Conservation (phyloP, 1,284 basidiomycete species). For the Pulveroboletus sp. region DNA sequence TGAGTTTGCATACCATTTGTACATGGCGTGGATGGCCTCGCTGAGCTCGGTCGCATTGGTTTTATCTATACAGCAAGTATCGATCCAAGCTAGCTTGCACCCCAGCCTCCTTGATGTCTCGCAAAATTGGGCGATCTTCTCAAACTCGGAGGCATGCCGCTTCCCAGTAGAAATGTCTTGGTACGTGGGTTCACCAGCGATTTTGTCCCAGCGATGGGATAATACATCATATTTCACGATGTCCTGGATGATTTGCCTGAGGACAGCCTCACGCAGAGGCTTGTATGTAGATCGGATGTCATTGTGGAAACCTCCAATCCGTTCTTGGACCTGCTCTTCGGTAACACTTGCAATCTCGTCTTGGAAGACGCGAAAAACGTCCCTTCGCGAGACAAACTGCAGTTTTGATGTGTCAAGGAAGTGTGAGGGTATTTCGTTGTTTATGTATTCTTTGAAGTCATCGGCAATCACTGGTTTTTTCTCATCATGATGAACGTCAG, state of each 20-base stretch:
- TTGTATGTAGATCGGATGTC: no score
- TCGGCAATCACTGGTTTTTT: not conserved
- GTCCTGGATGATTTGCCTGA: conserved; percentile 4
- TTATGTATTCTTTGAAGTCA: conserved; percentile 6
- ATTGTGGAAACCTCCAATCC: no score
- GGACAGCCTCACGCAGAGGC: no score
- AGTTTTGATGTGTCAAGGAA: conserved; percentile 9
- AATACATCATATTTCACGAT: conserved; percentile 11
- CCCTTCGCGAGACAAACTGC: conserved; percentile 10
- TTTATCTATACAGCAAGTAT: conserved; percentile 18
- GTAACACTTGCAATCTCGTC: not conserved
- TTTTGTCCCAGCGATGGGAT: conserved; percentile 17
- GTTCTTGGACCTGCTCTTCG: not conserved
- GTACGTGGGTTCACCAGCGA: conserved; percentile 1
- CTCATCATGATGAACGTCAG: no score
- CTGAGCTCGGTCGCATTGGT: conserved; percentile 9
- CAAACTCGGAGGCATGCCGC: not conserved
- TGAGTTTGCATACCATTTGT: conserved; percentile 14
- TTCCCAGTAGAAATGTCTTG: conserved; percentile 1
- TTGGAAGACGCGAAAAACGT: not conserved
- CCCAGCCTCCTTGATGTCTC: conserved; percentile 8
- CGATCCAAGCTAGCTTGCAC: conserved; percentile 14
- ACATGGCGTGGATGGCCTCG: conserved; percentile 20
- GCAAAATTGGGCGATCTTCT: conserved; percentile 17
- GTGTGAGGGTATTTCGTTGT: conserved; percentile 15